Evolutionary conservation across 768 basidiomycete genomes (phyloP).

Genomic region (Leccinum uliginosum): DNA sequence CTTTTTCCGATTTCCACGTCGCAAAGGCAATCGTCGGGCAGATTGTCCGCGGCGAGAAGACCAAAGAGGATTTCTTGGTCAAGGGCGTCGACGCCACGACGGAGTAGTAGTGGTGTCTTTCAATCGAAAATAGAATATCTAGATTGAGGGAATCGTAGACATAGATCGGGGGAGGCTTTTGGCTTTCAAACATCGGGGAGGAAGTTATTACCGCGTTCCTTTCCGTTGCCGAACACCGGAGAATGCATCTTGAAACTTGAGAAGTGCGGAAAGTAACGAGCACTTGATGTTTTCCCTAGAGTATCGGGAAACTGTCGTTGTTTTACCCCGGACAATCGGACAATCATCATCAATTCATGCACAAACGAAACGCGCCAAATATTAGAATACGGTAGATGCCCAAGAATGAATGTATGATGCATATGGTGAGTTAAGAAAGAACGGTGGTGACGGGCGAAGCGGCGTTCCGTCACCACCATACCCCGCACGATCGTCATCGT

Average conservation of each 20-base stretch:
- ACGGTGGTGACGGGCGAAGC: background rate
- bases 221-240: background rate
- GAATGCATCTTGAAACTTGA: background rate
- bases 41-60: slow-evolving; percentile 65
- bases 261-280: background rate
- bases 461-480: background rate
- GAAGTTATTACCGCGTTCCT: background rate
- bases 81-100: background rate
- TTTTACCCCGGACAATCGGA: background rate
- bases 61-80: slow-evolving; percentile 20
- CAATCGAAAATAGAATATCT: background rate
- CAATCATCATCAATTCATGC: background rate
- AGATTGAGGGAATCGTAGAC: background rate
- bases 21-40: slow-evolving; percentile 57
- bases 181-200: background rate
- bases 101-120: background rate
- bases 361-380: background rate
- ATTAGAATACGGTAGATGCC: background rate
- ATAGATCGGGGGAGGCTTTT: background rate
- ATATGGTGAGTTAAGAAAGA: background rate
- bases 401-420: background rate
- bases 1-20: slow-evolving; percentile 68
- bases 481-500: background rate
- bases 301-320: no score
- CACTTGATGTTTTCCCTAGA: background rate